Base-by-base conservation (phyloP, 192 early-diverging fungal genomes). In the Coemansia sp. region DNA sequence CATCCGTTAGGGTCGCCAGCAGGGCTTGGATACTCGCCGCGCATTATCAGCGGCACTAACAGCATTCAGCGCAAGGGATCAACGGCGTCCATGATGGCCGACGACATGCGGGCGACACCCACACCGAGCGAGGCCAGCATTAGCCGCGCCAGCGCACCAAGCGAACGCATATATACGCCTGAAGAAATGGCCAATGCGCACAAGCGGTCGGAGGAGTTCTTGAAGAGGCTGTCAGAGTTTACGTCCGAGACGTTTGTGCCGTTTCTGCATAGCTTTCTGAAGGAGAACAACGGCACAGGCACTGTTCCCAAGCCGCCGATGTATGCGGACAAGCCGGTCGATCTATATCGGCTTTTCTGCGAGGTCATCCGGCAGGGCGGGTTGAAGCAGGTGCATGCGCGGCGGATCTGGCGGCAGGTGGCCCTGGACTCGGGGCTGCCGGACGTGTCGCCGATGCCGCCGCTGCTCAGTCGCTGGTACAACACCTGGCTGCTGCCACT, bases 401-500 rank as follows among this genome's bases (percentile, higher is more conserved):
- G 54, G 62, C 61, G 67, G 28, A 54, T 80, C 52, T 80, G 77
- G 77, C 77, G 77, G 4, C 69, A 73, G 49, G 67, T 80, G 6
- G 77, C 77, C 31, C 61, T 64, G 35, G 77, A 73, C n/a, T 64
- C 67, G 10, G 77, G 71, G 9, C 53, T 80, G 12, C 71, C 77
- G 0, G 77, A 80, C 27, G 63, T 69, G 4, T 46, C 65, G 38
- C 73, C 77, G 23, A 59, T 73, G 43, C 77, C 77, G 23, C 77
- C 77, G 11, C 48, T 80, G 45, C 77, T 80, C 32, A 73, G 77
- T 30, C 70, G 77, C 40, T 80, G 77, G 77, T 80, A 80, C 50
- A 80, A 80, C 52, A 66, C 65, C 11, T 80, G 77, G 77, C 38
- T 80, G 45, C 77, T 69, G 60, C 70, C 77, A 11, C 66, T 80